Base-by-base conservation (phyloP, 2,329 filamentous ascomycete genomes). In the Clarireedia homoeocarpa region DNA sequence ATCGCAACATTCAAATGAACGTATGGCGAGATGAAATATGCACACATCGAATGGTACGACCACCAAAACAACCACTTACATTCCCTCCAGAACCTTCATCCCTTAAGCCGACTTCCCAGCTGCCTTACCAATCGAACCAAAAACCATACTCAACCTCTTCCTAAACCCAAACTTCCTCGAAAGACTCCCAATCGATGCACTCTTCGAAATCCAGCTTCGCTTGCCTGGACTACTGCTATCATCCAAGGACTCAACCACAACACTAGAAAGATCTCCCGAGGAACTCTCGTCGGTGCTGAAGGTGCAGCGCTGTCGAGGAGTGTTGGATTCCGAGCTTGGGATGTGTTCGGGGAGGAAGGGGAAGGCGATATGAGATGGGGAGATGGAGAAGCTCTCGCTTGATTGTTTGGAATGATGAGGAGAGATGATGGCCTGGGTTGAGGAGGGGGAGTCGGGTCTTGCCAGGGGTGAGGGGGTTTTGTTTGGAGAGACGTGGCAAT, bases 111-210 rank as follows among this genome's bases (percentile, higher is more conserved):
- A 4, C 17, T 20, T 39, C 7, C 38, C 46, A 17, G 38, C 53
- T 5, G 53, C 23, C 34, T 38, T 55, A 9, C 53, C 53, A 26
- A 55, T 51, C 3, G 38, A 44, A 17, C 53, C 53, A 26, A 55
- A 55, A 17, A 51, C 53, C 20, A 48, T 48, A 24, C 52, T 54
- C 44, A 54, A 30, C 24, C 30, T 54, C 52, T 54, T 54, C 45
- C 44, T 30, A 15, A 47, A 26, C 24, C 40, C 20, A 23, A 55
- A 36, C 27, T 40, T 54, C 34, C 27, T 54, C 5, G 30, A 14
- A 17, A 54, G 39, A 30, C 36, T 54, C 14, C 34, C 34, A 14
- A 48, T 12, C 36, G 24, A 48, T 9, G 23, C 42, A n/a, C 17
- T 34, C 3, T 34, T 34, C 10, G 30, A 34, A 4, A 34, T 34